phyloP scores from a whole-genome alignment of 2,329 filamentous ascomycete species.

The Fusarium sp. region DNA sequence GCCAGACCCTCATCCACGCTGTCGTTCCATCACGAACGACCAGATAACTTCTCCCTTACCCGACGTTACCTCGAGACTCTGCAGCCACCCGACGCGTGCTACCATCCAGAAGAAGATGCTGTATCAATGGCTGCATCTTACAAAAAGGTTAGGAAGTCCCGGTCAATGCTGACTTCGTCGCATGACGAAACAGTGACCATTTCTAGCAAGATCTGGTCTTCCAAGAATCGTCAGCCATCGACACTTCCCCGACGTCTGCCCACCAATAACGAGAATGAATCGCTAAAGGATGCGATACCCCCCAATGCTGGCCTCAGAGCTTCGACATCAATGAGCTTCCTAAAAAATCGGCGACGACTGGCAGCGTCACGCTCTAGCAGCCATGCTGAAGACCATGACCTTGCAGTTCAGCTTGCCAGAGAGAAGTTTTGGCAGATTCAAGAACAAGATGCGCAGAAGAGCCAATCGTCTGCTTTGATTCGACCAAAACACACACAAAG shows the following conservation, averaged over 20 bases:
- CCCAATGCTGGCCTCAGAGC: constrained; percentile 52
- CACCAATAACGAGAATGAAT: constrained; percentile 49
- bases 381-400: constrained; percentile 48
- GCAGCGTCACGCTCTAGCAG: constrained; percentile 31
- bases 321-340: constrained; percentile 69
- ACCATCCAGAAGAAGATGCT: constrained; percentile 62
- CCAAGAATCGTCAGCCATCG: constrained; percentile 17
- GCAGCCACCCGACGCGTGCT: constrained; percentile 56
- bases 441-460: constrained; percentile 52
- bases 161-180: constrained; percentile 63
- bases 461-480: constrained; percentile 60
- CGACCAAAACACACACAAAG: constrained; percentile 53
- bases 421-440: constrained; percentile 54
- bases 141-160: constrained; percentile 65
- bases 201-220: constrained; percentile 21
- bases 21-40: constrained; percentile 19
- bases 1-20: constrained; percentile 33
- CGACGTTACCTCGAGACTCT: constrained; percentile 44
- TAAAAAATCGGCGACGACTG: constrained; percentile 52
- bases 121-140: constrained; percentile 62
- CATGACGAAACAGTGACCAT: constrained; percentile 17
- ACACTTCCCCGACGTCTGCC: constrained; percentile 16
- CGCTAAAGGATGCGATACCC: constrained; percentile 15
- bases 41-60: constrained; percentile 35
- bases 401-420: constrained; percentile 53